These are phyloP conservation scores for Nemania abortiva DNA, from an alignment of 2,329 filamentous ascomycete species.

Conservation along the genomic window DNA sequence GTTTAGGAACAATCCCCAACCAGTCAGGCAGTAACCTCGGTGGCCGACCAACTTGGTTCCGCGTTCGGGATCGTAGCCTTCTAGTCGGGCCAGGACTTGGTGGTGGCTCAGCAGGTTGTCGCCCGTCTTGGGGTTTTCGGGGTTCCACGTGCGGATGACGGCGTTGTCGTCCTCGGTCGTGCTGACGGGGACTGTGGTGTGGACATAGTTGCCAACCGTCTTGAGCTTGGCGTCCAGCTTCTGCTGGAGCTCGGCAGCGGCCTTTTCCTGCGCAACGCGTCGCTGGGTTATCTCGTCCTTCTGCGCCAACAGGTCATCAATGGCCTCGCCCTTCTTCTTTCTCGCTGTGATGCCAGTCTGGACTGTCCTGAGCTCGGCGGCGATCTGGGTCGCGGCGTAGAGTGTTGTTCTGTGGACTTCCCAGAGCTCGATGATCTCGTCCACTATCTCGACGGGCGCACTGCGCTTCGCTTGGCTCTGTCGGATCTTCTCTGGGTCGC, in stretches of 20 bases:
- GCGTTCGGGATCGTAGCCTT: slow-evolving; percentile 92
- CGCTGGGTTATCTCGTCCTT: slow-evolving; percentile 59
- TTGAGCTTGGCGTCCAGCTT: slow-evolving; percentile 80
- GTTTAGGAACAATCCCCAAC: slow-evolving; percentile 91
- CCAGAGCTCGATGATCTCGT: slow-evolving; percentile 89
- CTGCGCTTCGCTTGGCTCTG: slow-evolving; percentile 85
- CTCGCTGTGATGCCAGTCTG: slow-evolving; percentile 38
- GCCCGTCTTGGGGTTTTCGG: slow-evolving; percentile 80
- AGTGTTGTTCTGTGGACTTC: slow-evolving; percentile 77
- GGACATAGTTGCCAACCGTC: slow-evolving; percentile 90
- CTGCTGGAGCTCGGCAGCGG: slow-evolving; percentile 59
- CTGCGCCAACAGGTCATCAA: slow-evolving; percentile 74
- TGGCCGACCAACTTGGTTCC: slow-evolving; percentile 93
- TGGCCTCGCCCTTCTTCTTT: slow-evolving; percentile 78
- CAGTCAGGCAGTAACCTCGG: slow-evolving; percentile 84
- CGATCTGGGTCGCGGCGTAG: slow-evolving; percentile 86
- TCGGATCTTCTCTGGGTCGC: slow-evolving; percentile 90
- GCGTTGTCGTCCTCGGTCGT: slow-evolving; percentile 78
- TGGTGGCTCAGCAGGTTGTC: slow-evolving; percentile 88
- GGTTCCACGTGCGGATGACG: slow-evolving; percentile 81
- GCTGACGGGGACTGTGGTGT: slow-evolving; percentile 69
- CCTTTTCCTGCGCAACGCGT: slow-evolving; percentile 84
- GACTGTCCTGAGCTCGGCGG: slow-evolving; percentile 85
- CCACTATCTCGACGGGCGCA: slow-evolving; percentile 85
- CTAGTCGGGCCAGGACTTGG: slow-evolving; percentile 87